A percentile compares a stretch with the other conserved stretches of the same genome.
Evolutionary conservation across 1,139 yeast species (phyloP).

Genomic region (Yamadazyma spencermartinsiae): DNA sequence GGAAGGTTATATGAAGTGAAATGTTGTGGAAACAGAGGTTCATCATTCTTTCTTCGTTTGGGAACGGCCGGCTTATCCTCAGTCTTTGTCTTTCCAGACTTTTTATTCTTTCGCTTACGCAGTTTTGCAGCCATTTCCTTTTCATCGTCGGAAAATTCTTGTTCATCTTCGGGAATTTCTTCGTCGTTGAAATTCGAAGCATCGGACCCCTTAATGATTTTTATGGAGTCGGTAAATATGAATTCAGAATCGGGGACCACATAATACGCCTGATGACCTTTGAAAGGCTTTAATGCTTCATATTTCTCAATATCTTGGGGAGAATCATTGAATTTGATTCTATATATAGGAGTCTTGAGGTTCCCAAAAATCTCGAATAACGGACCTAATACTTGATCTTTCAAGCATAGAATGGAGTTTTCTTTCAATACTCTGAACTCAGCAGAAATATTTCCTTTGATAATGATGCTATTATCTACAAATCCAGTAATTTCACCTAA

Average conservation of each 20-base stretch:
- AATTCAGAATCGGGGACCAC: constrained; percentile 83
- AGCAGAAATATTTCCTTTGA: constrained; percentile 78
- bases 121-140: constrained; percentile 63
- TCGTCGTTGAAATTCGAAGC: constrained; percentile 96
- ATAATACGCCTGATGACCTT: constrained; percentile 65
- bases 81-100: constrained; percentile 23
- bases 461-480: constrained; percentile 70
- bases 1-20: constrained; percentile 13
- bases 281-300: constrained; percentile 34
- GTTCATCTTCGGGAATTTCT: constrained; percentile 89
- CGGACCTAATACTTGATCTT: constrained; percentile 77
- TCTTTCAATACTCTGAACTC: constrained; percentile 84
- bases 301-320: constrained; percentile 38
- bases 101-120: constrained; percentile 53
- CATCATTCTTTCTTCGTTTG: not conserved
- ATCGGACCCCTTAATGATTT: constrained; percentile 79
- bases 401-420: constrained; percentile 76
- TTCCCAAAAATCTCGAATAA: constrained; percentile 91
- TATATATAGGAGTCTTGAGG: constrained; percentile 77
- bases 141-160: constrained; percentile 94
- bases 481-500: constrained; percentile 72
- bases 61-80: constrained; percentile 6
- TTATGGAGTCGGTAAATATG: constrained; percentile 71
- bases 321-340: constrained; percentile 61
- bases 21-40: not conserved